Evolutionary conservation across 78 protist species (phyloP).

Genomic region (Capsaspora owczarzaki): DNA sequence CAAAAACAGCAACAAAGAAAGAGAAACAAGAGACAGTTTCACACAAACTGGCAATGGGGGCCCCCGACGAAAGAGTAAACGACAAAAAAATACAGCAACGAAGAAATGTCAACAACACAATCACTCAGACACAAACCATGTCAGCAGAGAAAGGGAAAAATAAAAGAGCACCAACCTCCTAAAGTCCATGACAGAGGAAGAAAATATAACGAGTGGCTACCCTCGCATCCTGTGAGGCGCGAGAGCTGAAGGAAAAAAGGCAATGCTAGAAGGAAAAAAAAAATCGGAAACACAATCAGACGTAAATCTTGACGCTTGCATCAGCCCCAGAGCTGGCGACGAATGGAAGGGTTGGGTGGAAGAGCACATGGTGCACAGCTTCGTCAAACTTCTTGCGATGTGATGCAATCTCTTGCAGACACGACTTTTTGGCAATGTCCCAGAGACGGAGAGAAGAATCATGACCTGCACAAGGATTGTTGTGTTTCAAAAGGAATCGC

Average conservation of each 20-base stretch:
- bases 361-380: constrained; percentile 3
- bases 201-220: too few relatives aligned
- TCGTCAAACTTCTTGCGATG: constrained; percentile 30
- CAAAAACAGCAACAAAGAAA: neutral
- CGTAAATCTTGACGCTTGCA: constrained; percentile 13
- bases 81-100: neutral
- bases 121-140: neutral
- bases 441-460: constrained; percentile 33
- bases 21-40: neutral
- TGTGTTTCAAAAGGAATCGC: too few relatives aligned
- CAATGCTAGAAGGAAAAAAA: neutral
- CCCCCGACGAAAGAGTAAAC: neutral
- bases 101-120: neutral
- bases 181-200: neutral
- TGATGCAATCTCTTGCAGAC: constrained; percentile 10
- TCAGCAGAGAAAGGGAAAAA: neutral
- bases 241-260: neutral
- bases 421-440: constrained; percentile 14
- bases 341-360: constrained; percentile 19
- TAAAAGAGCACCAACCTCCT: neutral
- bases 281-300: neutral
- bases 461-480: too few relatives aligned
- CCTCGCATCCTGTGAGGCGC: too few relatives aligned
- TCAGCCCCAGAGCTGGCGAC: constrained; percentile 38
- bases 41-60: neutral